phyloP scores from a whole-genome alignment of 805 yeast genomes.

The Metschnikowia kofuensis region DNA sequence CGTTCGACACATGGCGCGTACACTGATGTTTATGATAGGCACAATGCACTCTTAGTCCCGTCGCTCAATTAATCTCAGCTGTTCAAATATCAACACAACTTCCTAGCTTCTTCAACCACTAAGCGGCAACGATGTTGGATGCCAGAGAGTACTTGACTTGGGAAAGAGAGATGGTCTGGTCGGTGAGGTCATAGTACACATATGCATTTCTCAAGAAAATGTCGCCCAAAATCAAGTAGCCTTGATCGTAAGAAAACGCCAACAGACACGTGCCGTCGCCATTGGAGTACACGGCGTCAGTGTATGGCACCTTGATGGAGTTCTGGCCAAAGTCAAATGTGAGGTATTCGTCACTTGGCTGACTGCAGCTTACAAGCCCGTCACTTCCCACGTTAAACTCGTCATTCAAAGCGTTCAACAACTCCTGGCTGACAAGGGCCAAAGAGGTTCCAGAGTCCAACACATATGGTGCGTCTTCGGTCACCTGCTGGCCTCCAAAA shows the following conservation, averaged over 20 bases:
- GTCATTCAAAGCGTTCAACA: neutral
- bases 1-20: no score
- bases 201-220: slow-evolving; percentile 19
- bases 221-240: slow-evolving; percentile 16
- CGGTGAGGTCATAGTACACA: slow-evolving; percentile 17
- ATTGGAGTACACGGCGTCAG: slow-evolving; percentile 6
- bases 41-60: no score
- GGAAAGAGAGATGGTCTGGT: slow-evolving; percentile 15
- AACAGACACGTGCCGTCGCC: slow-evolving; percentile 12
- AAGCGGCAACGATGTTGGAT: slow-evolving; percentile 11
- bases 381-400: neutral
- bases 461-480: slow-evolving; percentile 5
- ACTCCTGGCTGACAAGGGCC: slow-evolving; percentile 6
- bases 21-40: no score
- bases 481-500: slow-evolving; percentile 7
- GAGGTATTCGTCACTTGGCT: slow-evolving; percentile 14
- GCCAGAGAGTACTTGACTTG: slow-evolving; percentile 11
- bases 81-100: neutral
- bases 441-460: slow-evolving; percentile 17
- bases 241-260: slow-evolving; percentile 10
- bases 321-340: slow-evolving; percentile 12
- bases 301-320: slow-evolving; percentile 6
- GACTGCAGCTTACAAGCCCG: slow-evolving; percentile 10
- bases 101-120: neutral
- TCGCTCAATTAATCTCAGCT: no score